Percentiles rank a stretch among this genome's conserved stretches.
Conservation (phyloP, 495 filamentous ascomycete genomes). For the Amniculicola lignicola region DNA sequence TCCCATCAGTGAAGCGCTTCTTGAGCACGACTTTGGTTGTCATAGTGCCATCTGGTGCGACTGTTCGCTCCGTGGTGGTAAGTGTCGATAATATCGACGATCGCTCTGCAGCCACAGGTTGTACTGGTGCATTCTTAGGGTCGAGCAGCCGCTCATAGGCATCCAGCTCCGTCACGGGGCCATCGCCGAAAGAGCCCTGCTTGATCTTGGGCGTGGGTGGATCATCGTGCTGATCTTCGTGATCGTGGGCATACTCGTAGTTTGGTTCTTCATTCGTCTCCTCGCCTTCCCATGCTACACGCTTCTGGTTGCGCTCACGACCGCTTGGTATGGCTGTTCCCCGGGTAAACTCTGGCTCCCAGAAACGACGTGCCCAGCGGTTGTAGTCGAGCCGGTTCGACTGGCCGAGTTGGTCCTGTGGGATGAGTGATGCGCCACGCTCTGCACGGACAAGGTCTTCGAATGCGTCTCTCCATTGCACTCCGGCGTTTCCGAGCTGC, state of each 20-base stretch:
- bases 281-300: constrained; percentile 1
- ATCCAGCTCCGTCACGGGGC: constrained; percentile 29
- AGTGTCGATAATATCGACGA: constrained; percentile 53
- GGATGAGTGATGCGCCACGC: constrained; percentile 15
- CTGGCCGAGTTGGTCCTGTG: constrained; percentile 7
- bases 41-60: constrained; percentile 58
- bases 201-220: constrained; percentile 16
- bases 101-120: neutral
- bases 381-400: neutral
- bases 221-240: constrained; percentile 33
- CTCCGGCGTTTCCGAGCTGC: neutral
- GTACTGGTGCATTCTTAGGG: neutral
- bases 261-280: constrained; percentile 17
- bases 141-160: constrained; percentile 30
- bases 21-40: constrained; percentile 59
- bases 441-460: constrained; percentile 26
- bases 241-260: constrained; percentile 31
- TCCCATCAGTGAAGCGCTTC: constrained; percentile 61
- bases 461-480: constrained; percentile 29
- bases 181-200: neutral
- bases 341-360: constrained; percentile 6
- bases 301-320: neutral
- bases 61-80: constrained; percentile 54
- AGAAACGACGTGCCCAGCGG: neutral
- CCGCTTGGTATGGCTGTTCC: neutral